These are phyloP conservation scores for Pseudonectria buxi DNA, from an alignment of 2,329 filamentous ascomycete genomes.

Conservation along the genomic window DNA sequence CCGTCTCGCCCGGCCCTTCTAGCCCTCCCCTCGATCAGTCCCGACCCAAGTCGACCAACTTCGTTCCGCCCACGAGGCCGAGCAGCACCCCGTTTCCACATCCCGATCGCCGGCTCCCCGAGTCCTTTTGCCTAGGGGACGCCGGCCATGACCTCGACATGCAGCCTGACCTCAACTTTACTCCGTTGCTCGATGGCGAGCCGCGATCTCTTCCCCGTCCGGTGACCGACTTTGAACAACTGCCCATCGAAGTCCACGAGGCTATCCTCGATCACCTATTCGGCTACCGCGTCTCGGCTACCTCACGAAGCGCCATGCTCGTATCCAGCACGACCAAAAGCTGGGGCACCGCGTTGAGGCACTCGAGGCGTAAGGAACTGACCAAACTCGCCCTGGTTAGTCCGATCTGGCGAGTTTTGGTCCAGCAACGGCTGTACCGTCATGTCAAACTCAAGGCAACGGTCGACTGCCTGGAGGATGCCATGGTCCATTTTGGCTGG, in stretches of 20 bases:
- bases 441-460: slow-evolving; percentile 72
- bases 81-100: slow-evolving; percentile 56
- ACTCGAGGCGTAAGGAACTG: slow-evolving; percentile 60
- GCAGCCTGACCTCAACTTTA: slow-evolving; percentile 9
- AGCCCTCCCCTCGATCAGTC: slow-evolving; percentile 44
- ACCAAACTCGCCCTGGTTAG: slow-evolving; percentile 59
- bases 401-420: slow-evolving; percentile 56
- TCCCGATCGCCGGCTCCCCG: slow-evolving; percentile 38
- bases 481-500: slow-evolving; percentile 52
- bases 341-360: slow-evolving; percentile 59
- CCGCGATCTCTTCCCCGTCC: slow-evolving; percentile 10
- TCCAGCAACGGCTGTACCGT: slow-evolving; percentile 67
- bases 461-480: slow-evolving; percentile 51
- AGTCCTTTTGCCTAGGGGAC: slow-evolving; percentile 21
- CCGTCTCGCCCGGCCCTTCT: slow-evolving; percentile 47
- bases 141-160: slow-evolving; percentile 17
- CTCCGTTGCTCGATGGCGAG: slow-evolving; percentile 12
- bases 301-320: slow-evolving; percentile 48
- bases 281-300: slow-evolving; percentile 58
- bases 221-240: slow-evolving; percentile 36
- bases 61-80: slow-evolving; percentile 37
- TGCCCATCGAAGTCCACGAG: slow-evolving; percentile 67
- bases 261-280: slow-evolving; percentile 66
- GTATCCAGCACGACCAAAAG: slow-evolving; percentile 48
- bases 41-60: slow-evolving; percentile 27